Evolutionary conservation across 345 rosid genomes (phyloP).

Genomic region (Cardamine occulta): DNA sequence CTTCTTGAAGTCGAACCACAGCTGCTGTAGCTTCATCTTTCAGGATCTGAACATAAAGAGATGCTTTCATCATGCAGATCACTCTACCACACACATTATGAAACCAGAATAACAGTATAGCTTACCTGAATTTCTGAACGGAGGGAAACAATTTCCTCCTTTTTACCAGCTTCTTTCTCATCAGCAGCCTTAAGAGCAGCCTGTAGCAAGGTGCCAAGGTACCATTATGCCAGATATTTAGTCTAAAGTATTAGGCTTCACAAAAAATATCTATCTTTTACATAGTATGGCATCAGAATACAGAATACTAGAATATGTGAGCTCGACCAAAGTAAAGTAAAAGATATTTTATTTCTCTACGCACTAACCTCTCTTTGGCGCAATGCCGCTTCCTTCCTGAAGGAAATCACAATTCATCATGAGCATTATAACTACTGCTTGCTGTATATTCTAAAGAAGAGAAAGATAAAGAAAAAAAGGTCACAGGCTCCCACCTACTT

Average conservation of each 20-base stretch:
- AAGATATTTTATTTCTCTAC: not conserved
- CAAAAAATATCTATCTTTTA: not conserved
- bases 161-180: conserved; percentile 68
- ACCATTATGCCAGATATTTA: conserved; percentile 22
- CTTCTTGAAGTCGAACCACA: conserved; percentile 68
- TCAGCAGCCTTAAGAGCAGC: conserved; percentile 86
- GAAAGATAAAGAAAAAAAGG: conserved; percentile 20
- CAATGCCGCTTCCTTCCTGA: conserved; percentile 89
- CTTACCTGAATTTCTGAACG: conserved; percentile 76
- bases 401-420: conserved; percentile 10
- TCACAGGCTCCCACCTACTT: conserved; percentile 60
- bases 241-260: not conserved
- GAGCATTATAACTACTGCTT: conserved; percentile 9
- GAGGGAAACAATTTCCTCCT: conserved; percentile 68
- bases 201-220: conserved; percentile 56
- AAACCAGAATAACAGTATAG: conserved; percentile 25
- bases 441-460: conserved; percentile 6
- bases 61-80: conserved; percentile 22
- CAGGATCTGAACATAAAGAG: conserved; percentile 53
- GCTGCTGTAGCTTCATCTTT: conserved; percentile 70
- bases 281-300: conserved; percentile 25
- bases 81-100: conserved; percentile 18
- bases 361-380: conserved; percentile 80
- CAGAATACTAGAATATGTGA: conserved; percentile 7
- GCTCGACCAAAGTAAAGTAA: not conserved